These are phyloP conservation scores for Zymoseptoria tritici DNA, from an alignment of 2,329 filamentous ascomycete species.

Conservation along the genomic window DNA sequence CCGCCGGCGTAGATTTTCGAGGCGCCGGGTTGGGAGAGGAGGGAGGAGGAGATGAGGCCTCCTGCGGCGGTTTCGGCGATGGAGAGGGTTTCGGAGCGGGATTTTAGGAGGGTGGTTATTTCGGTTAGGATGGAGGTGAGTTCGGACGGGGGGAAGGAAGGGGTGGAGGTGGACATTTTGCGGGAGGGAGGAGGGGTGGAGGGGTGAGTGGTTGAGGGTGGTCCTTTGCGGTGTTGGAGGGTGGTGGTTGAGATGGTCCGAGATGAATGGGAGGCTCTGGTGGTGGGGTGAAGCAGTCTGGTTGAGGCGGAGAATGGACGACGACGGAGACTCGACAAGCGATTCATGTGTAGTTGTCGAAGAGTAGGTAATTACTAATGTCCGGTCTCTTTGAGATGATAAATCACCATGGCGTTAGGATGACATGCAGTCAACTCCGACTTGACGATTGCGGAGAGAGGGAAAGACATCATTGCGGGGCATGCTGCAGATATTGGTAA, in stretches of 20 bases:
- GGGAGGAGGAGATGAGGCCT: conserved; percentile 52
- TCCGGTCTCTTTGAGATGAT: not conserved
- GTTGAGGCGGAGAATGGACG: too few species aligned
- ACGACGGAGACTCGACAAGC: not conserved
- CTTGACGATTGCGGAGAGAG: too few species aligned
- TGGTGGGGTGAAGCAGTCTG: not conserved
- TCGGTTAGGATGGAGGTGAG: conserved; percentile 41
- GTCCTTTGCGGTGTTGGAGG: not conserved
- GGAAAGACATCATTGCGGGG: not conserved
- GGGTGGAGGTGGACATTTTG: conserved; percentile 9
- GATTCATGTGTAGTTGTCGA: not conserved
- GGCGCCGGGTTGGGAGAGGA: conserved; percentile 54
- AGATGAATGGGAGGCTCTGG: not conserved
- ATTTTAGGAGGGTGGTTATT: conserved; percentile 47
- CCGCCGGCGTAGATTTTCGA: conserved; percentile 54
- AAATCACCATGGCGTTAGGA: not conserved
- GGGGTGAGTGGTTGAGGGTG: not conserved
- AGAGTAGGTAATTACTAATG: not conserved
- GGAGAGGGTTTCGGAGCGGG: conserved; percentile 50
- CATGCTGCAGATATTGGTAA: not conserved
- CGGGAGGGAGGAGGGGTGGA: not conserved
- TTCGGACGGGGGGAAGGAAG: conserved; percentile 34
- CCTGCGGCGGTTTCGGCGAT: conserved; percentile 59
- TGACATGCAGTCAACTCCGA: too few species aligned
- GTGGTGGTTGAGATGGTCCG: not conserved